phyloP scores from a whole-genome alignment of 1,284 basidiomycete species.

The Puccinia horiana region DNA sequence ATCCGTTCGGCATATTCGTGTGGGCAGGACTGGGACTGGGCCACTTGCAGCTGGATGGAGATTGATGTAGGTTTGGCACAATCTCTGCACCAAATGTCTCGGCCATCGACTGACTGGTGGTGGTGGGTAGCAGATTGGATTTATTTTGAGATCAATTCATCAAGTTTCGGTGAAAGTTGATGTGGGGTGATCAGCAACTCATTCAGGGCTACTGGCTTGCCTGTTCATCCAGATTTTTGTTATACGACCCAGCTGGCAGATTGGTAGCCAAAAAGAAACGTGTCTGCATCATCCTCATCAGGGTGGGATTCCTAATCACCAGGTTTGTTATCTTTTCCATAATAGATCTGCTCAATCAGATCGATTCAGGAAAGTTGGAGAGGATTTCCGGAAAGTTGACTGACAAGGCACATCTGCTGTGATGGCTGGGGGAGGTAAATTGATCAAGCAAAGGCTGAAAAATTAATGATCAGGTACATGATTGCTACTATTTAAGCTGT shows the following conservation, averaged over 20 bases:
- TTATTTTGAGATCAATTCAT: neutral
- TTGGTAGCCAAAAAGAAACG: slow-evolving; percentile 23
- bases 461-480: neutral
- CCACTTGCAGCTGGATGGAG: slow-evolving; percentile 22
- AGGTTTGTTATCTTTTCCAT: slow-evolving; percentile 73
- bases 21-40: slow-evolving; percentile 53
- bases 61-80: slow-evolving; percentile 5
- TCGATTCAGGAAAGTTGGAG: slow-evolving; percentile 61
- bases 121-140: neutral
- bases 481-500: neutral
- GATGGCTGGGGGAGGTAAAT: slow-evolving; percentile 19
- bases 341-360: too few species aligned
- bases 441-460: slow-evolving; percentile 2
- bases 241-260: slow-evolving; percentile 47
- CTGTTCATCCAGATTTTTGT: slow-evolving; percentile 55
- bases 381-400: slow-evolving; percentile 23
- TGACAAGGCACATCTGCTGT: slow-evolving; percentile 23
- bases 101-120: neutral
- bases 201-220: slow-evolving; percentile 46
- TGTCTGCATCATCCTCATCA: slow-evolving; percentile 27
- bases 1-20: slow-evolving; percentile 96
- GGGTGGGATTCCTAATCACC: slow-evolving; percentile 73
- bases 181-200: neutral
- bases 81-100: neutral
- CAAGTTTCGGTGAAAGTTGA: neutral